phyloP scores from a whole-genome alignment of 2,329 filamentous ascomycete species.

The Pseudocercospora vitis region DNA sequence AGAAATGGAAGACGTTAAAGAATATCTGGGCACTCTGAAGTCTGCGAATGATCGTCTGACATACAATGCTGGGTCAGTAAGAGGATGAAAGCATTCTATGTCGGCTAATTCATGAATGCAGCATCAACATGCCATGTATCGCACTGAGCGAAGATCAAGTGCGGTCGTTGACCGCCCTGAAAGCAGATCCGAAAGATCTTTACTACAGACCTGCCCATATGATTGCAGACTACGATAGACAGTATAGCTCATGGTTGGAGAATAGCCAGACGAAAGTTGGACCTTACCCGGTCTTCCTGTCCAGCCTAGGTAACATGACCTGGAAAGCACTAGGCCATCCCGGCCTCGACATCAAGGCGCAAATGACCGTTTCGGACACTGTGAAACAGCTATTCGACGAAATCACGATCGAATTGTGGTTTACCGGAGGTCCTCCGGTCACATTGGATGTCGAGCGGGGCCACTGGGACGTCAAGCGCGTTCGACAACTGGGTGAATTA shows the following conservation, averaged over 20 bases:
- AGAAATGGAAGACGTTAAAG: background rate
- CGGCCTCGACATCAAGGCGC: background rate
- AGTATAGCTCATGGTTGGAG: background rate
- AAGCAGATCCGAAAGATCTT: background rate
- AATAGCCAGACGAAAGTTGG: background rate
- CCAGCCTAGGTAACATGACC: background rate
- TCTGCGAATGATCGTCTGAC: background rate
- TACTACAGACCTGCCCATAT: background rate
- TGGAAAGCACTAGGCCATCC: background rate
- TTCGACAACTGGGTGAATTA: background rate
- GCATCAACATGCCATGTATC: background rate
- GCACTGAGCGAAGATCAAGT: background rate
- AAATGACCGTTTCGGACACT: background rate
- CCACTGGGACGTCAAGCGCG: background rate
- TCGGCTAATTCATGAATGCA: background rate
- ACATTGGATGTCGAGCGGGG: background rate
- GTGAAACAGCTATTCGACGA: background rate
- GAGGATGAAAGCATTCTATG: background rate
- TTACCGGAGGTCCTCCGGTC: background rate
- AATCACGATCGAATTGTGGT: background rate
- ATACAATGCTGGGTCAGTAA: background rate
- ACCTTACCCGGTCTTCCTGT: background rate
- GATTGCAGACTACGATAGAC: background rate
- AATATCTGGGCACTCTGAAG: background rate
- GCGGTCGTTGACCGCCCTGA: background rate